Percentiles rank a stretch among this genome's conserved stretches.
phyloP scores from a whole-genome alignment of 164 flowering plant species.

The Warburgia ugandensis region DNA sequence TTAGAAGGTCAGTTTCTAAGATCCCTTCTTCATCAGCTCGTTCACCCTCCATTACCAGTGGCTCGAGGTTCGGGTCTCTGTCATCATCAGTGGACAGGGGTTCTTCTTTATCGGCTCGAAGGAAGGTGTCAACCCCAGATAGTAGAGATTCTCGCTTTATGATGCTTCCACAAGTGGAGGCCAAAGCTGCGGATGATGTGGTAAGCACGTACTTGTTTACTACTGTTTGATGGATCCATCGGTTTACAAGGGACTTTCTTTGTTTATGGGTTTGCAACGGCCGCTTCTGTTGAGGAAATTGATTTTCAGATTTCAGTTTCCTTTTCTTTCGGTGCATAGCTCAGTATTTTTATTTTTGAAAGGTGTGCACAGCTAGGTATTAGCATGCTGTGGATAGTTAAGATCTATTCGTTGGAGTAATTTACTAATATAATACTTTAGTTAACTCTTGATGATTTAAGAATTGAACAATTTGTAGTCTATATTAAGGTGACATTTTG shows the following conservation, averaged over 20 bases:
- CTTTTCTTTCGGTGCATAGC: too few species aligned
- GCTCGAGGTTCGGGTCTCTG: constrained; percentile 40
- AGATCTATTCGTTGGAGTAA: too few species aligned
- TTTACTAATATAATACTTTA: too few species aligned
- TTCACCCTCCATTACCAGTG: constrained; percentile 55
- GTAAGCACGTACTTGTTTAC: constrained; percentile 28
- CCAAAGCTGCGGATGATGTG: constrained; percentile 89
- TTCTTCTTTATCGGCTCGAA: constrained; percentile 52
- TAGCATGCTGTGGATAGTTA: too few species aligned
- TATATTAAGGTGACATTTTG: too few species aligned
- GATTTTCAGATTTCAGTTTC: neutral
- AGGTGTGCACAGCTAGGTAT: too few species aligned
- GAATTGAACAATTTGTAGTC: too few species aligned
- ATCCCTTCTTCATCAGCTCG: constrained; percentile 45
- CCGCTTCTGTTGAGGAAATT: neutral
- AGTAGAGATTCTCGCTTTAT: constrained; percentile 79
- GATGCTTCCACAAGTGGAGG: constrained; percentile 88
- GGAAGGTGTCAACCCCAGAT: constrained; percentile 54
- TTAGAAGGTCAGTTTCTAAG: constrained; percentile 45
- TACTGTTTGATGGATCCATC: neutral
- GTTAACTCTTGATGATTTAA: too few species aligned
- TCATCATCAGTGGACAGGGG: constrained; percentile 57
- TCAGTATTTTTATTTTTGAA: too few species aligned
- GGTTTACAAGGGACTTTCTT: neutral
- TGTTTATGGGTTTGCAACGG: neutral